A percentile compares a stretch with the other conserved stretches of the same genome.
These are phyloP conservation scores for Cytospora piceicola DNA, from an alignment of 2,329 filamentous ascomycete species.

Conservation along the genomic window DNA sequence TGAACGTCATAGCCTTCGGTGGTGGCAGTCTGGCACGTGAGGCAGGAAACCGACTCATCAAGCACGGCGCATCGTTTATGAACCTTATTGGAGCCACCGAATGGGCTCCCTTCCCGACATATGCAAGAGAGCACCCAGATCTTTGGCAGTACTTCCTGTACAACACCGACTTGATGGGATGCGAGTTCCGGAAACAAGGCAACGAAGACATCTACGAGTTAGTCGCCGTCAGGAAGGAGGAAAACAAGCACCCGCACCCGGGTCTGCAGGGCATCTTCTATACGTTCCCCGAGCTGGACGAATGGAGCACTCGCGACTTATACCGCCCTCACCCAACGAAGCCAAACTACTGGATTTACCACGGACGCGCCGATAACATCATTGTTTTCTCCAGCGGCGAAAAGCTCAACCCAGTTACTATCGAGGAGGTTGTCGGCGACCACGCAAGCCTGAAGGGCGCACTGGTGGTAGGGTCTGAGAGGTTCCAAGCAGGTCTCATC, in stretches of 20 bases:
- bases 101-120: constrained; percentile 37
- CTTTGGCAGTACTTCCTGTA: constrained; percentile 51
- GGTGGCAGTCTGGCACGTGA: constrained; percentile 45
- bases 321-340: constrained; percentile 45
- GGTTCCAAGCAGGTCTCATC: constrained; percentile 52
- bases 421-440: constrained; percentile 45
- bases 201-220: constrained; percentile 44
- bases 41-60: constrained; percentile 44
- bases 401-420: constrained; percentile 53
- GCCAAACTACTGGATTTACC: constrained; percentile 42
- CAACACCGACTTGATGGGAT: constrained; percentile 46
- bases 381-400: constrained; percentile 56
- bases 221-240: constrained; percentile 44
- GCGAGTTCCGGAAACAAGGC: constrained; percentile 44
- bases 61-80: constrained; percentile 40
- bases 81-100: constrained; percentile 50
- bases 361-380: constrained; percentile 48
- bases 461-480: constrained; percentile 50
- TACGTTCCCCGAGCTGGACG: constrained; percentile 45
- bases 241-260: constrained; percentile 44
- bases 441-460: constrained; percentile 47
- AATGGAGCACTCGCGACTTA: constrained; percentile 51
- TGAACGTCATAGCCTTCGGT: constrained; percentile 38
- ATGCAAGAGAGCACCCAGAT: constrained; percentile 39
- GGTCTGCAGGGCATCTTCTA: constrained; percentile 45